Evolutionary conservation across 495 filamentous ascomycete genomes (phyloP).

Genomic region (Aeminium ludgeri): DNA sequence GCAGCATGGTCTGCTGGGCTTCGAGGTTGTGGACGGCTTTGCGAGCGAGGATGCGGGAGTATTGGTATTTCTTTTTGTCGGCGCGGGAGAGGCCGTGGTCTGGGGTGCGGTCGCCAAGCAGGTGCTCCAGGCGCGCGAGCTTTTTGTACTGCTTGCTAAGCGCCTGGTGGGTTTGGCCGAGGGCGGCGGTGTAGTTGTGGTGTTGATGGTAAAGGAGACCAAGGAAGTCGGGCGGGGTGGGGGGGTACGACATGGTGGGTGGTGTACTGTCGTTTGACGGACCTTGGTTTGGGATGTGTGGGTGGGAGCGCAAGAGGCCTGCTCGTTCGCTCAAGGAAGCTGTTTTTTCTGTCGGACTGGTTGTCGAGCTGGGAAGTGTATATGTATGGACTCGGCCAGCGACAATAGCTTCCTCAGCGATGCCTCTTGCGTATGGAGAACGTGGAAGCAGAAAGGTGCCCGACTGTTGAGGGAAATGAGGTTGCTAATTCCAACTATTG

Average conservation of each 20-base stretch:
- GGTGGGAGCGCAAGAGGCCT: neutral
- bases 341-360: neutral
- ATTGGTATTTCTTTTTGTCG: conserved; percentile 10
- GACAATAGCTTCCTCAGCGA: conserved; percentile 7
- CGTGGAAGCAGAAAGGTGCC: no score
- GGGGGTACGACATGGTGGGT: no score
- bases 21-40: conserved; percentile 3
- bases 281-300: neutral
- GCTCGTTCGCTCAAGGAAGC: neutral
- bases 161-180: conserved; percentile 5
- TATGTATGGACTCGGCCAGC: conserved; percentile 2
- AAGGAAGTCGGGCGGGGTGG: neutral
- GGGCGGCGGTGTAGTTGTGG: conserved; percentile 6
- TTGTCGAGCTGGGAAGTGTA: neutral
- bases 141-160: conserved; percentile 9
- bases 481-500: neutral
- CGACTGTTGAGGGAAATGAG: no score
- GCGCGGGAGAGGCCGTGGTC: neutral
- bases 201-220: conserved; percentile 4
- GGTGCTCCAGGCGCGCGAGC: conserved; percentile 3
- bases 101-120: neutral
- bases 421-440: conserved; percentile 3
- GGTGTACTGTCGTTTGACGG: neutral
- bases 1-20: conserved; percentile 4
- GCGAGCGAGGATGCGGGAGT: neutral